These are phyloP conservation scores for Drechslerella dactyloides DNA, from an alignment of 2,329 filamentous ascomycete genomes.

Conservation along the genomic window DNA sequence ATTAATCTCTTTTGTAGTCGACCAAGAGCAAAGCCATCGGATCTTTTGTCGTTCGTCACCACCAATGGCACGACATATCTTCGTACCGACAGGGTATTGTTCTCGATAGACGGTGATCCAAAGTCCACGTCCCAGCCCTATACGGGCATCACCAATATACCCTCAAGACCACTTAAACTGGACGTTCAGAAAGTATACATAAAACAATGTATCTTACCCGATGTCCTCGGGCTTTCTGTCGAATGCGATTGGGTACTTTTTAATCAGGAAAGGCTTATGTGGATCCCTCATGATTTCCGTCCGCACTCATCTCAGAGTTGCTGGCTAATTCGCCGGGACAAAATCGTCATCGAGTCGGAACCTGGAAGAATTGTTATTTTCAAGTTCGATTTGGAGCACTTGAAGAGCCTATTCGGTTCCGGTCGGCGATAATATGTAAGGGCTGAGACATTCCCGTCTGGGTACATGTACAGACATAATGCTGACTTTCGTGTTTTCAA, in stretches of 20 bases:
- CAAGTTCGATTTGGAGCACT: not conserved
- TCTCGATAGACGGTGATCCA: not conserved
- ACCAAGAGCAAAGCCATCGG: not conserved
- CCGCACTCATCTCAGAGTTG: not conserved
- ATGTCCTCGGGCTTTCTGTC: not conserved
- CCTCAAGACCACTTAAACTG: too few species aligned
- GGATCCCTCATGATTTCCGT: conserved; percentile 14
- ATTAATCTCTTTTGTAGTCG: not conserved
- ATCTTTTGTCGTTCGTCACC: not conserved
- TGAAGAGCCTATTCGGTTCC: not conserved
- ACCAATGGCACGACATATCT: not conserved
- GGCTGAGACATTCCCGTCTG: too few species aligned
- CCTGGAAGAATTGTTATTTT: not conserved
- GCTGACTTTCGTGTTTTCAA: too few species aligned
- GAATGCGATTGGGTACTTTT: not conserved
- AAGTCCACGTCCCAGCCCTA: too few species aligned
- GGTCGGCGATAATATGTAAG: not conserved
- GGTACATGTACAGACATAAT: too few species aligned
- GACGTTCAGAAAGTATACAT: not conserved
- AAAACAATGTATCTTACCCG: not conserved
- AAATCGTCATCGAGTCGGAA: not conserved
- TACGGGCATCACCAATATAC: too few species aligned
- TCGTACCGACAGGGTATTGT: not conserved
- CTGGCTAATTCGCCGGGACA: not conserved
- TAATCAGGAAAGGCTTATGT: not conserved